Evolutionary conservation across 768 basidiomycete species (phyloP), one percentile per base, ranked within the genome.

Genomic region (Hericium rajendrae): DNA sequence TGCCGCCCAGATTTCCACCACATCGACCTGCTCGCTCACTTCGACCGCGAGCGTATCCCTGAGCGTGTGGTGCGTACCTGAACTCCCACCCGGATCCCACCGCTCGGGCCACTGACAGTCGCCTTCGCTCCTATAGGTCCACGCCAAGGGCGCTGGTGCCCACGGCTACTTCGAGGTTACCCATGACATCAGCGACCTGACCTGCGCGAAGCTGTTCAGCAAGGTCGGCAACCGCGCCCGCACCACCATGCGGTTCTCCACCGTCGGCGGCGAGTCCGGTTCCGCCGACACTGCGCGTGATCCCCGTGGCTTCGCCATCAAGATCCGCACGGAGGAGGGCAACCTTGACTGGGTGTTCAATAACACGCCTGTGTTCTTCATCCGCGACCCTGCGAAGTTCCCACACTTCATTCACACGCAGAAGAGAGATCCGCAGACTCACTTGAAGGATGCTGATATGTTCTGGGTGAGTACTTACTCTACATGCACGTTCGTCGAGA

Each of bases 401-500:
- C 85, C 90, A 48, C 91, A 97, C 74, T 86, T 97, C 72, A 90
- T 95, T 64, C 94, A 97, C 76, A 91, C 91, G 28, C 88, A 91
- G 69, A 94, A 94, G 76, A 82, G 88, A 61, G 81, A 91, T 70
- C 94, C 94, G 15, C 89, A 91, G 68, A 94, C 93, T 8, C 90
- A 97, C 72, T 71, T 94, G 64, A 92, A 88, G 71, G 91, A 92
- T 74, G 68, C 85, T 50, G 88, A 93, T 69, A 82, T 81, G 78
- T 94, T 88, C 78, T 88, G 86, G 88, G 85, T 86, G 65, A 39
- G 77, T 61, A 24, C 15, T 2, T n/a, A 26, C 26, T 26, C 2
- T 6, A 4, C 49, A 11, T 51, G 49, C 16, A 10, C 15, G 13
- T n/a, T 9, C n/a, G 20, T 46, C 43, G 43, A 46, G n/a, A 20